Evolutionary conservation across 495 filamentous ascomycete species (phyloP), one percentile per base, ranked within the genome.

Genomic region (Copromyces sp.): DNA sequence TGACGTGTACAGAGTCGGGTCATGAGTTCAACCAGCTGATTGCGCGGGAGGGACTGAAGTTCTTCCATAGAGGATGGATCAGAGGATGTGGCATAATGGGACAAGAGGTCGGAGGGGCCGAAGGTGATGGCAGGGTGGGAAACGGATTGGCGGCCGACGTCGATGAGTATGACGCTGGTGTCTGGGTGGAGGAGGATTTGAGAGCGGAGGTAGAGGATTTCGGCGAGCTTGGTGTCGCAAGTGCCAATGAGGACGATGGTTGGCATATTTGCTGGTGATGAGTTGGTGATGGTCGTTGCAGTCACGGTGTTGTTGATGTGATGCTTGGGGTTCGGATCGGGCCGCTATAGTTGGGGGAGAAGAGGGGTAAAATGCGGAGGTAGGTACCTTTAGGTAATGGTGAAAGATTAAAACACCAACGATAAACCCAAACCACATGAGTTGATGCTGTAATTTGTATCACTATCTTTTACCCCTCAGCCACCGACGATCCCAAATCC

Each of bases 151-250:
- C 86, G 81, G 40, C 90, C 89, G 9, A 87, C 84, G 74, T 91
- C 90, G 71, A 91, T 83, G 45, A 91, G 68, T 42, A 84, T 80
- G 41, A 89, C 85, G 53, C 12, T 65, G 24, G 53, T 65, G 47
- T 20, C 24, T 9, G 20, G 24, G 29, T 77, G 9, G 9, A 78
- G 35, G 6, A 84, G 73, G 71, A 90, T 84, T 68, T 84, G 82
- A 0, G 81, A 77, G 59, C 84, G 81, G 39, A 89, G 83, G 79
- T 87, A 90, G 17, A 90, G 82, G 12, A 89, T 82, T 74, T 91
- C 88, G 5, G 80, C 41, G 12, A 89, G 84, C 75, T 93, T 93
- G 68, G 90, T 91, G 78, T 93, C 90, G 78, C 86, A 88, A 14
- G 90, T 93, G 70, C 90, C 90, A 40, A 92, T 77, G 35, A 92